Evolutionary conservation across 805 yeast genomes (phyloP).

Genomic region (Yamadazyma philogaea): DNA sequence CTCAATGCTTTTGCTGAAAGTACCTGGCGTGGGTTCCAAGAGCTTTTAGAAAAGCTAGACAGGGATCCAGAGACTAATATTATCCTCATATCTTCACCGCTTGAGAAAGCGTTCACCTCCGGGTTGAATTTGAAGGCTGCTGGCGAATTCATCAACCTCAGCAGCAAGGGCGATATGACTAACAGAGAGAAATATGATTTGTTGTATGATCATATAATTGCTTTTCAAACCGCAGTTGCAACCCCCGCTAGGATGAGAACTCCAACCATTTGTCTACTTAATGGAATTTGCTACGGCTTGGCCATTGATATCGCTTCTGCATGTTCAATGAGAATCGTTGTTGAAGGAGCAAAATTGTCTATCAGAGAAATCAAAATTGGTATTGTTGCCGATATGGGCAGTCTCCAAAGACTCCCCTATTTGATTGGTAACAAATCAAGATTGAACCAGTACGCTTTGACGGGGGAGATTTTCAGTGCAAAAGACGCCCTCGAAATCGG

Average conservation of each 20-base stretch:
- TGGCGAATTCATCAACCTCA: conserved; percentile 1
- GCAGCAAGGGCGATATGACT: background rate
- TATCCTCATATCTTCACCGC: conserved; percentile 53
- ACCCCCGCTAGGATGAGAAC: conserved; percentile 46
- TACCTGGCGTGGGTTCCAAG: conserved; percentile 57
- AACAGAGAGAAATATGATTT: conserved; percentile 18
- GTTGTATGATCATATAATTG: conserved; percentile 39
- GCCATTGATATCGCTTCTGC: conserved; percentile 66
- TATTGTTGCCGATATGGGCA: conserved; percentile 76
- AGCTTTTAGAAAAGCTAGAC: conserved; percentile 46
- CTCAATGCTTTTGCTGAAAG: conserved; percentile 56
- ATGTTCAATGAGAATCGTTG: conserved; percentile 54
- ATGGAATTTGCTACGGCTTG: conserved; percentile 64
- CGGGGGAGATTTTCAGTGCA: conserved; percentile 55
- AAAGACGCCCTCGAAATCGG: conserved; percentile 59
- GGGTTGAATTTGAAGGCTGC: conserved; percentile 59
- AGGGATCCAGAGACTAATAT: conserved; percentile 44
- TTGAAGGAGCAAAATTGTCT: conserved; percentile 50
- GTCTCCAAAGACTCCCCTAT: conserved; percentile 62
- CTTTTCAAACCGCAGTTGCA: conserved; percentile 57
- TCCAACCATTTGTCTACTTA: conserved; percentile 65
- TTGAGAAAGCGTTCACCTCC: conserved; percentile 55
- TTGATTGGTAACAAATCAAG: conserved; percentile 53
- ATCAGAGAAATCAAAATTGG: conserved; percentile 73
- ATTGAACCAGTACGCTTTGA: conserved; percentile 57